Percentiles rank a stretch among this genome's conserved stretches.
Conservation (phyloP, 352 stramenopile species). For the Phytophthora hibernalis region DNA sequence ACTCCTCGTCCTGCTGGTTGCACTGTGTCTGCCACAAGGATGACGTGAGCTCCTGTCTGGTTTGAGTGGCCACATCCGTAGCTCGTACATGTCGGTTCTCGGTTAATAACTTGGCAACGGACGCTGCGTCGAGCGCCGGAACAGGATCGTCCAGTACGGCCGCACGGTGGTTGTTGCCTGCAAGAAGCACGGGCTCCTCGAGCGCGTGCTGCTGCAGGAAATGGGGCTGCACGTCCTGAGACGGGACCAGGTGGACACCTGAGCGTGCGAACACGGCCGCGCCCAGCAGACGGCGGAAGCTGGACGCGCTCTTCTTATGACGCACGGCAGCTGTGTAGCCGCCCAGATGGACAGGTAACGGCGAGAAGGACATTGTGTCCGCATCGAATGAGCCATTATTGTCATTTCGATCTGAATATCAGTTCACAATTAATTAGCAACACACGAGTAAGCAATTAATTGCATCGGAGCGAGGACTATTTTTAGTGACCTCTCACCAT, state of each 20-base stretch:
- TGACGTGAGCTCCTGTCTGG: slow-evolving; percentile 42
- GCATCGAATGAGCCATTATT: slow-evolving; percentile 23
- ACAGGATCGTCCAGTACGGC: slow-evolving; percentile 40
- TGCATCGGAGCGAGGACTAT: neutral
- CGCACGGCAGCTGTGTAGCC: slow-evolving; percentile 18
- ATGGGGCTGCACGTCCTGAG: slow-evolving; percentile 29
- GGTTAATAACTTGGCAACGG: slow-evolving; percentile 46
- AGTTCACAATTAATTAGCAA: neutral
- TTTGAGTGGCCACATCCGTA: slow-evolving; percentile 50
- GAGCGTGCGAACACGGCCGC: slow-evolving; percentile 59
- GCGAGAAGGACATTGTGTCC: slow-evolving; percentile 47
- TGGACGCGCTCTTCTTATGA: slow-evolving; percentile 57
- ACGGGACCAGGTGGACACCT: slow-evolving; percentile 49
- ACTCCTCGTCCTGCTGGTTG: slow-evolving; percentile 31
- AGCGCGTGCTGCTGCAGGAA: slow-evolving; percentile 55
- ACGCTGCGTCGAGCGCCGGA: slow-evolving; percentile 42
- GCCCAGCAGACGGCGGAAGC: slow-evolving; percentile 58
- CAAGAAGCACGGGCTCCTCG: slow-evolving; percentile 56
- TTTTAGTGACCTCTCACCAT: slow-evolving; percentile 31
- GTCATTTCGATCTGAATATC: slow-evolving; percentile 4
- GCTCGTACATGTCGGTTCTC: slow-evolving; percentile 41
- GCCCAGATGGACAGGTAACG: slow-evolving; percentile 51
- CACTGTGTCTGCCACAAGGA: slow-evolving; percentile 34
- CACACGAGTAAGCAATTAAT: neutral
- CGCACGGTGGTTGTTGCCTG: slow-evolving; percentile 42